phyloP scores from a whole-genome alignment of 371 early-diverging fungal species.

The Apophysomyces trapeziformis region DNA sequence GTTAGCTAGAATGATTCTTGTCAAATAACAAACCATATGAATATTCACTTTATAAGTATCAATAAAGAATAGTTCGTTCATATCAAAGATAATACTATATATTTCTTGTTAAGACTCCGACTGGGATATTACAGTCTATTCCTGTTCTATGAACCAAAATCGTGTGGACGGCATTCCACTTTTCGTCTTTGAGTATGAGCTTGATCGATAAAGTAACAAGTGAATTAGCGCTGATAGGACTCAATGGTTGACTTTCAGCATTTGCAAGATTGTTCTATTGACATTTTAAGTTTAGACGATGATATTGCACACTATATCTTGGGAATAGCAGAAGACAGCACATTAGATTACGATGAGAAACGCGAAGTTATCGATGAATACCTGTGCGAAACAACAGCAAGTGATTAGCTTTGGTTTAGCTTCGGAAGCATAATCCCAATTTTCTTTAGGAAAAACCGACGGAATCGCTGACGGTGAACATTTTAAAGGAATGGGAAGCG shows the following conservation, averaged over 20 bases:
- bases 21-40: no score
- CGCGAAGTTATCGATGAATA: conserved; percentile 61
- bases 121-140: no score
- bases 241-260: conserved; percentile 26
- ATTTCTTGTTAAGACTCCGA: no score
- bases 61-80: no score
- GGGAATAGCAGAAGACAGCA: conserved; percentile 58
- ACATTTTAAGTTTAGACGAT: conserved; percentile 31
- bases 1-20: no score
- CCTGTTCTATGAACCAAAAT: no score
- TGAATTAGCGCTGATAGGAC: conserved; percentile 28
- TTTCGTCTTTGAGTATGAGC: neutral
- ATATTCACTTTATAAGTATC: no score
- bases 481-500: conserved; percentile 43
- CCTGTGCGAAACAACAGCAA: conserved; percentile 54
- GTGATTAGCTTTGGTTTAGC: neutral
- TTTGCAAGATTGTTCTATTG: neutral
- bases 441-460: conserved; percentile 42
- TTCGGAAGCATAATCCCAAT: neutral
- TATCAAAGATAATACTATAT: no score
- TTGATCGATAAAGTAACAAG: conserved; percentile 33
- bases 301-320: conserved; percentile 61
- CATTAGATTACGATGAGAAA: conserved; percentile 60
- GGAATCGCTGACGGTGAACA: conserved; percentile 34
- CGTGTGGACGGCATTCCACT: no score